A percentile compares a stretch with the other conserved stretches of the same genome.
These are phyloP conservation scores for Boletus coccyginus DNA, from an alignment of 768 basidiomycete genomes.

Conservation along the genomic window DNA sequence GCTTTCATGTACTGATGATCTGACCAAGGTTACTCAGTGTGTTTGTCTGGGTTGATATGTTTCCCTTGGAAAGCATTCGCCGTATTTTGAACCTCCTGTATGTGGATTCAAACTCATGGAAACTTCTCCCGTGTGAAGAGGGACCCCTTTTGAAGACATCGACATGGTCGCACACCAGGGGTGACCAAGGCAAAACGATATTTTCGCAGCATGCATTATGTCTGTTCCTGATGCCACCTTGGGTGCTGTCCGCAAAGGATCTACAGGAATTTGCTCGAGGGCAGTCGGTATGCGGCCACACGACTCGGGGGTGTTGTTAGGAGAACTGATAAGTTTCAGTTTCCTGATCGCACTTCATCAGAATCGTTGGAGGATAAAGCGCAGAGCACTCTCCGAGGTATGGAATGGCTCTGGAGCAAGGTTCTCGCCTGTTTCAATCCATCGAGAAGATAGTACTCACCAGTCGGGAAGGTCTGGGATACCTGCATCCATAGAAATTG, in stretches of 20 bases:
- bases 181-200: conserved; percentile 12
- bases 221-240: conserved; percentile 39
- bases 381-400: conserved; percentile 25
- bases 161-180: conserved; percentile 25
- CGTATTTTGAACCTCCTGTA: conserved; percentile 35
- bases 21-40: conserved; percentile 33
- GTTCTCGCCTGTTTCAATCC: conserved; percentile 9
- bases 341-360: conserved; percentile 16
- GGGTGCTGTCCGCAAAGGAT: conserved; percentile 35
- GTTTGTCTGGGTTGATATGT: conserved; percentile 46
- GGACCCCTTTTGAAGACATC: conserved; percentile 23
- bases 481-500: conserved; percentile 34
- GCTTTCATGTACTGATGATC: not conserved
- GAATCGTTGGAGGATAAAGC: conserved; percentile 1
- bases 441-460: conserved; percentile 4
- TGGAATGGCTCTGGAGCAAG: conserved; percentile 60
- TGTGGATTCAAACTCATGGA: conserved; percentile 29
- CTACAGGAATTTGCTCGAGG: conserved; percentile 31
- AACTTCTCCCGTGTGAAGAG: conserved; percentile 24
- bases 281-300: conserved; percentile 18
- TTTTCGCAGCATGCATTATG: conserved; percentile 19
- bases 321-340: conserved; percentile 10
- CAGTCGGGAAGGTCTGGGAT: conserved; percentile 36
- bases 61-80: conserved; percentile 52
- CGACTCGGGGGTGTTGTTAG: not conserved